phyloP scores from a whole-genome alignment of 2,329 filamentous ascomycete species.

The Colletotrichum gloeosporioides region DNA sequence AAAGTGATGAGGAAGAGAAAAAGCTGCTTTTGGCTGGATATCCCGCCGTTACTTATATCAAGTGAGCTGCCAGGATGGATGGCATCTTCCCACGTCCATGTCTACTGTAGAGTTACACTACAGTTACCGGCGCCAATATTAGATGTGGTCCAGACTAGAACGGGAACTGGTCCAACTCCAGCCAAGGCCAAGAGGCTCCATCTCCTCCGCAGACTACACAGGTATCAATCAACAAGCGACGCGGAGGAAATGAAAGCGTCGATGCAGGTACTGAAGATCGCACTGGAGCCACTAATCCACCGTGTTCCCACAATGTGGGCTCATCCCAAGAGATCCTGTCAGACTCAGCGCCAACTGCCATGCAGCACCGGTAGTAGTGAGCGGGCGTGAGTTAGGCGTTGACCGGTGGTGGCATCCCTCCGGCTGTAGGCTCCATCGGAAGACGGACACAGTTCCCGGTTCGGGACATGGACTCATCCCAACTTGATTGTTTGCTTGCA shows the following conservation, averaged over 20 bases:
- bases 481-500: constrained; percentile 11
- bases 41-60: constrained; percentile 15
- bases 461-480: constrained; percentile 8
- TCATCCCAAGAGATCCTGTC: neutral
- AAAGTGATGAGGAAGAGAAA: neutral
- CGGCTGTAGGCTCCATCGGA: neutral
- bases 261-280: constrained; percentile 20
- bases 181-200: neutral
- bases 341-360: neutral
- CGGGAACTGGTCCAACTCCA: neutral
- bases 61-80: neutral
- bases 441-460: neutral
- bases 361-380: neutral
- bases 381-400: neutral
- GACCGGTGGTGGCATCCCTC: neutral
- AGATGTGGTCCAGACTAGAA: neutral
- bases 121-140: neutral
- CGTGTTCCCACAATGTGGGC: constrained; percentile 3
- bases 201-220: neutral
- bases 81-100: neutral
- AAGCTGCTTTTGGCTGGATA: neutral
- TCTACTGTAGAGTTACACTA: neutral
- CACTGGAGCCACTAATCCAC: constrained; percentile 9
- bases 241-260: constrained; percentile 20
- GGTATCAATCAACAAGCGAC: constrained; percentile 19